A percentile compares a stretch with the other conserved stretches of the same genome.
Evolutionary conservation across 768 basidiomycete genomes (phyloP).

Genomic region (Lentinula guzmanii): DNA sequence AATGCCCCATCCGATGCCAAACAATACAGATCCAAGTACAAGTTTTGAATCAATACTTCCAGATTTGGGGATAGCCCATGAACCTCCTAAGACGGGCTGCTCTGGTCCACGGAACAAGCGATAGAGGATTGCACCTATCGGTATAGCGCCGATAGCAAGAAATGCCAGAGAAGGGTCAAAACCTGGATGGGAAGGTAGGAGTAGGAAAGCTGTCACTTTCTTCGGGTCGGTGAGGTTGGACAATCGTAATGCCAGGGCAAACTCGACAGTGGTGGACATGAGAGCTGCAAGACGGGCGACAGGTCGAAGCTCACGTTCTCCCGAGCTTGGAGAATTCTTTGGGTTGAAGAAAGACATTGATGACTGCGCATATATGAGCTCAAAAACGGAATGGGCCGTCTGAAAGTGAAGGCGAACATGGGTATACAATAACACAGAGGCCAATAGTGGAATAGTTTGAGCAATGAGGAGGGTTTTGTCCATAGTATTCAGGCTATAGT

Average conservation of each 20-base stretch:
- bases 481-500: constrained; percentile 35
- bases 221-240: constrained; percentile 45
- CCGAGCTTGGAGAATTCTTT: constrained; percentile 3
- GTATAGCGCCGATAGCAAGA: constrained; percentile 48
- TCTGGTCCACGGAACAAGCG: constrained; percentile 31
- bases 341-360: neutral
- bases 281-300: constrained; percentile 32
- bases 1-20: constrained; percentile 60
- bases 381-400: neutral
- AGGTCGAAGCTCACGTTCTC: constrained; percentile 7
- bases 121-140: constrained; percentile 39
- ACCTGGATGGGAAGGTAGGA: constrained; percentile 38
- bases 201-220: constrained; percentile 46
- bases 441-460: constrained; percentile 32
- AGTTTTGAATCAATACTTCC: constrained; percentile 39
- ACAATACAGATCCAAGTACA: constrained; percentile 45
- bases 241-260: constrained; percentile 47
- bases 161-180: constrained; percentile 56
- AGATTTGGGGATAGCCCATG: constrained; percentile 34
- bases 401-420: constrained; percentile 21
- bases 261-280: constrained; percentile 39
- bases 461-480: constrained; percentile 29
- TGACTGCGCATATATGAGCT: neutral
- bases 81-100: constrained; percentile 36
- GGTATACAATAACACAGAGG: constrained; percentile 21